phyloP scores from a whole-genome alignment of 1,284 basidiomycete species.

The Ceratobasidium sp. region DNA sequence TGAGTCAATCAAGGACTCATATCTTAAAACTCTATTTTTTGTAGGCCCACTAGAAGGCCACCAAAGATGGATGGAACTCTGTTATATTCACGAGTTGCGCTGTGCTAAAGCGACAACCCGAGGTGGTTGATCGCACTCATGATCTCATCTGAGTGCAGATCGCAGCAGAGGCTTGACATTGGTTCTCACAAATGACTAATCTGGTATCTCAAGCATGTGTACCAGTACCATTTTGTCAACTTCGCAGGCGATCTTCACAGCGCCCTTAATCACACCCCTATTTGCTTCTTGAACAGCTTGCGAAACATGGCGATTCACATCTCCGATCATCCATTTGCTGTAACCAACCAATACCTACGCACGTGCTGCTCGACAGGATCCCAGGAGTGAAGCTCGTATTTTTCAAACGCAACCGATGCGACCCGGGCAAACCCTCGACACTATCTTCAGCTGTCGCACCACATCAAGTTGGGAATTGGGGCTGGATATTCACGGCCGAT shows the following conservation, averaged over 20 bases:
- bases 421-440: not conserved
- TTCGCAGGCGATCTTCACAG: not conserved
- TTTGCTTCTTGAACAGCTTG: not conserved
- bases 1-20: slow-evolving; percentile 29
- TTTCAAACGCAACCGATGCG: not conserved
- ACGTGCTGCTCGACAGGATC: not conserved
- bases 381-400: not conserved
- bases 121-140: not conserved
- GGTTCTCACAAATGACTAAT: not conserved
- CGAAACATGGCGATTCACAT: slow-evolving; percentile 12
- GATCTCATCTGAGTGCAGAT: slow-evolving; percentile 27
- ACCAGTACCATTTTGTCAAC: not conserved
- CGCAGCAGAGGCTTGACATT: not conserved
- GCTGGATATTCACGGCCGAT: not conserved
- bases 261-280: slow-evolving; percentile 8
- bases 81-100: not conserved
- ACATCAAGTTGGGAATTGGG: slow-evolving; percentile 2
- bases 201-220: not conserved
- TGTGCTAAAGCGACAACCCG: slow-evolving; percentile 7
- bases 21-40: slow-evolving; percentile 16
- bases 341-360: not conserved
- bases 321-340: slow-evolving; percentile 6
- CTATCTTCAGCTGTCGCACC: slow-evolving; percentile 12
- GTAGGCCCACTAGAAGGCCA: not conserved
- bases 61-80: not conserved